Evolutionary conservation across 768 basidiomycete genomes (phyloP).

Genomic region (Chiua virens): DNA sequence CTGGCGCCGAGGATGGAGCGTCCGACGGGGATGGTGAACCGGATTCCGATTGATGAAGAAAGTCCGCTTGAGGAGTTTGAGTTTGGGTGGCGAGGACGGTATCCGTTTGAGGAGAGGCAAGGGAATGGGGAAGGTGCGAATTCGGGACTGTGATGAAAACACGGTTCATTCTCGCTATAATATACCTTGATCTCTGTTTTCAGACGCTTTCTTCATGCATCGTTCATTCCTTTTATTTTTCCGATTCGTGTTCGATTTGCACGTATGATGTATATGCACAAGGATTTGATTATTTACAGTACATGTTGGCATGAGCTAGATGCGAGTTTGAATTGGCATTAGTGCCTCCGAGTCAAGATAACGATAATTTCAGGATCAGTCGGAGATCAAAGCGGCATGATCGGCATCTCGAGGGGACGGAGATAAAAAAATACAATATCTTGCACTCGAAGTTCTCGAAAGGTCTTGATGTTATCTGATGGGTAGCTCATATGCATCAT

Average conservation of each 20-base stretch:
- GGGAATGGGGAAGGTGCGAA: constrained; percentile 8
- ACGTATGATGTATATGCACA: too few relatives aligned
- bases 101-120: constrained; percentile 5
- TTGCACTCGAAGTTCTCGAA: too few relatives aligned
- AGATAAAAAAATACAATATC: too few relatives aligned
- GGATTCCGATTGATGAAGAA: constrained; percentile 23
- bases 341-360: too few relatives aligned
- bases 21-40: constrained; percentile 10
- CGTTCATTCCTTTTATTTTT: too few relatives aligned
- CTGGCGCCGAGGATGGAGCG: not conserved
- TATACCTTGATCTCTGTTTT: not conserved
- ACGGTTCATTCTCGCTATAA: not conserved
- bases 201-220: not conserved
- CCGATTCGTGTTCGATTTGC: too few relatives aligned
- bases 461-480: too few relatives aligned
- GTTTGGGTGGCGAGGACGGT: constrained; percentile 13
- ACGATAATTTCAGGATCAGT: too few relatives aligned
- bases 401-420: too few relatives aligned
- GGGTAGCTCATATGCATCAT: too few relatives aligned
- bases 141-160: constrained; percentile 1
- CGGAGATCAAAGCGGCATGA: too few relatives aligned
- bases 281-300: constrained; percentile 21
- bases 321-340: too few relatives aligned
- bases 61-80: constrained; percentile 12
- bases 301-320: not conserved